phyloP scores from a whole-genome alignment of 768 basidiomycete genomes.

The Xerocomus brunneocitrinus region DNA sequence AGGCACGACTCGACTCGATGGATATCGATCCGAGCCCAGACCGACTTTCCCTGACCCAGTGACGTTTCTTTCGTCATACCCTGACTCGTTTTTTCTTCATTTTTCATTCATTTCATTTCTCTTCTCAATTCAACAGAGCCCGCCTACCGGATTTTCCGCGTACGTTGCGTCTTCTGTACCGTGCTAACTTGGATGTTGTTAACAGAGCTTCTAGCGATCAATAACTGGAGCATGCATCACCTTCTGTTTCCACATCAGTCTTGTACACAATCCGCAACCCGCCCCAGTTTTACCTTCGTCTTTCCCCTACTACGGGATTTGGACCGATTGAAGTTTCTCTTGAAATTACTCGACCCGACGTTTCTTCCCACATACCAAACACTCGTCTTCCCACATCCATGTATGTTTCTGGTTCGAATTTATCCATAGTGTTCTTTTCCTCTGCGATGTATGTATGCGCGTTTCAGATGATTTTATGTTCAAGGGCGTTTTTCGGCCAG shows the following conservation, averaged over 20 bases:
- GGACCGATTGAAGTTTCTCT: background rate
- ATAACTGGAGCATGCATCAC: background rate
- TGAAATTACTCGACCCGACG: background rate
- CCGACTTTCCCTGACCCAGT: background rate
- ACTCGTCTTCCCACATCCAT: background rate
- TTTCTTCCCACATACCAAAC: background rate
- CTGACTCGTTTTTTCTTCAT: background rate
- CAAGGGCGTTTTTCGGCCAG: background rate
- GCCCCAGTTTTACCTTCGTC: background rate
- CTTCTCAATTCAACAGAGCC: background rate
- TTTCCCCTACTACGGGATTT: background rate
- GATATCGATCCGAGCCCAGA: constrained; percentile 3
- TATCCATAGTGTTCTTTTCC: background rate
- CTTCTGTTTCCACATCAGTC: background rate
- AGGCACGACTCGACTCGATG: constrained; percentile 7
- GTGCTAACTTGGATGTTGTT: background rate
- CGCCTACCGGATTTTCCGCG: background rate
- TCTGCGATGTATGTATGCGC: background rate
- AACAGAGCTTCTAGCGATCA: background rate
- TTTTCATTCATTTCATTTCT: background rate
- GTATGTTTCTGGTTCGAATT: background rate
- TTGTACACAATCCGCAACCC: background rate
- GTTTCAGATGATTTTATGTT: background rate
- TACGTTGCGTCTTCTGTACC: background rate
- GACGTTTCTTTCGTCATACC: background rate